Evolutionary conservation across 2,329 filamentous ascomycete species (phyloP), one percentile per base, ranked within the genome.

Genomic region (Sclerotinia nivalis): DNA sequence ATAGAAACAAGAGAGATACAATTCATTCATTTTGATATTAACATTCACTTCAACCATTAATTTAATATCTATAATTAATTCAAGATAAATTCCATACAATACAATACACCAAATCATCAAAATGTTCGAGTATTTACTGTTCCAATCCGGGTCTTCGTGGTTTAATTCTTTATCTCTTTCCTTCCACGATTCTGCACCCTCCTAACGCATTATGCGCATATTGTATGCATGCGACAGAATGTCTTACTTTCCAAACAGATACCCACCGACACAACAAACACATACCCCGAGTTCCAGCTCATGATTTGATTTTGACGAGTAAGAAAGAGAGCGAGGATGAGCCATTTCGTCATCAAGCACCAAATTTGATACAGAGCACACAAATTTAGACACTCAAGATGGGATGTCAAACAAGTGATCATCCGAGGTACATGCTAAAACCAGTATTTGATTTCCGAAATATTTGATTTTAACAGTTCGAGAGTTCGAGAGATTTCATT

Each of bases 211-310:
- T 31, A 34, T 22, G 22, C 31, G 40, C 54, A 56, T 7, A 37
- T 6, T n/a, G 12, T 31, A 56, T 58, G 55, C 34, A 43, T 59
- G 34, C 56, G 13, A 59, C 37, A 59, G 22, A 59, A 59, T 59
- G 56, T 59, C 56, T 59, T 59, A 59, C 12, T 37, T 40, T 59
- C 34, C 34, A 58, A 31, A 54, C 25, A n/a, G 9, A 59, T 59
- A 34, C 22, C 55, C 34, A 40, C 34, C 55, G 9, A 20, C 34
- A 37, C 55, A 15, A 58, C 34, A 37, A 49, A 49, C 37, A 9
- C 56, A 43, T 25, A 43, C 56, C 34, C 37, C 34, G 56, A 59
- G 56, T 40, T 58, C 56, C 56, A 59, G n/a, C 34, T 40, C 40
- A 43, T 43, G 12, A 13, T 15, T 43, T 43, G 9, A 43, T 13